These are phyloP conservation scores for Phytophthora palmivora DNA, from an alignment of 352 stramenopile species.

Conservation along the genomic window DNA sequence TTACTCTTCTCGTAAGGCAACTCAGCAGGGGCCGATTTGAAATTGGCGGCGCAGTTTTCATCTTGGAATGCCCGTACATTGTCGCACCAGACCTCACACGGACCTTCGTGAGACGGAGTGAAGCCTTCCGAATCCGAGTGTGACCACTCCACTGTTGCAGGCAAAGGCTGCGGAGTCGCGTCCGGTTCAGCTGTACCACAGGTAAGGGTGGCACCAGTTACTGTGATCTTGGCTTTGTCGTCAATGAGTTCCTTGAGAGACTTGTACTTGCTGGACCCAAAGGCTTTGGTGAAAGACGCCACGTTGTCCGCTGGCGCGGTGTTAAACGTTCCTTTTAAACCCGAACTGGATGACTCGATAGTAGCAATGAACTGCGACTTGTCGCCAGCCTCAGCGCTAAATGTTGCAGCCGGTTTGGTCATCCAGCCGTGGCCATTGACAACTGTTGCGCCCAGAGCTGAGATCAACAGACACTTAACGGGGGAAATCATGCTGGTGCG, in stretches of 20 bases:
- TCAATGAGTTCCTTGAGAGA: conserved; percentile 33
- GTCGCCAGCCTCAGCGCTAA: conserved; percentile 19
- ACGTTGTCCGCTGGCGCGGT: conserved; percentile 24
- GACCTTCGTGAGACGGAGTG: conserved; percentile 43
- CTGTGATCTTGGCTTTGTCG: conserved; percentile 24
- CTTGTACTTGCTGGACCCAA: conserved; percentile 26
- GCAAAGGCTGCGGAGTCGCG: conserved; percentile 21
- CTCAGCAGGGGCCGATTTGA: conserved; percentile 33
- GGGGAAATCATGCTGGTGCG: conserved; percentile 8
- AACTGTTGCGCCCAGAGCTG: conserved; percentile 5
- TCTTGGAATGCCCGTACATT: conserved; percentile 25
- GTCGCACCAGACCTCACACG: conserved; percentile 55
- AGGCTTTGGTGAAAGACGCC: conserved; percentile 33
- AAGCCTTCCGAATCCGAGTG: conserved; percentile 37
- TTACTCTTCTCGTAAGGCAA: conserved; percentile 41
- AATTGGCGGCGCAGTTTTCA: conserved; percentile 30
- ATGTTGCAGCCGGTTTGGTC: conserved; percentile 24
- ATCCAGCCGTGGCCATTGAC: conserved; percentile 36
- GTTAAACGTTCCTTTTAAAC: conserved; percentile 32
- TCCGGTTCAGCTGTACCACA: conserved; percentile 26
- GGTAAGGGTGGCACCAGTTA: conserved; percentile 28
- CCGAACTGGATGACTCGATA: conserved; percentile 29
- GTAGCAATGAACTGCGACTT: conserved; percentile 37
- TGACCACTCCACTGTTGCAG: conserved; percentile 28
- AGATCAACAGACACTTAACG: conserved; percentile 19